Conservation (phyloP, 331 rosid species). For the Prunus yedoensis region DNA sequence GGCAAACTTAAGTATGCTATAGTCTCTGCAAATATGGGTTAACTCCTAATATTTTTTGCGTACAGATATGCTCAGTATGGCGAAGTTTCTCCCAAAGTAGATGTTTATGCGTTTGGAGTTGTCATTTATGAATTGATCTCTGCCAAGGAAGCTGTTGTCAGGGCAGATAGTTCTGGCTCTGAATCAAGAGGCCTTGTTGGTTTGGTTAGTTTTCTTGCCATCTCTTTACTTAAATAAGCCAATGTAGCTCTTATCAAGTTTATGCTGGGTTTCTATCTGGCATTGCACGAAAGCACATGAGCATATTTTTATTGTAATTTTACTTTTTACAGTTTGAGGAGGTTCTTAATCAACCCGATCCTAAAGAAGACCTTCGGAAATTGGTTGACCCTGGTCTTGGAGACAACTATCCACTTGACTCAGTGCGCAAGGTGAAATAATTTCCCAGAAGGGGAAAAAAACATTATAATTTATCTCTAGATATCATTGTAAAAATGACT, state of each 20-base stretch:
- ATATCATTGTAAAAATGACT: conserved; percentile 18
- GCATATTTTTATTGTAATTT: conserved; percentile 8
- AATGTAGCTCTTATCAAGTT: neutral
- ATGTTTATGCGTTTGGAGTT: conserved; percentile 87
- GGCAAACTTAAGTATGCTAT: neutral
- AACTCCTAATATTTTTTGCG: conserved; percentile 13
- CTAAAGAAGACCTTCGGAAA: conserved; percentile 51
- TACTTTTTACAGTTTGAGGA: conserved; percentile 66
- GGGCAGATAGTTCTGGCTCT: conserved; percentile 29
- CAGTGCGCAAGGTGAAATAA: conserved; percentile 66
- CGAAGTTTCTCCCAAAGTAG: conserved; percentile 78
- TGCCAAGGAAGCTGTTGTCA: conserved; percentile 72
- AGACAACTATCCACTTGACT: conserved; percentile 67
- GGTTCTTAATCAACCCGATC: conserved; percentile 46
- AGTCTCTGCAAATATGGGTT: conserved; percentile 13
- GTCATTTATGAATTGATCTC: conserved; percentile 88
- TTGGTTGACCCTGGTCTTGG: conserved; percentile 78
- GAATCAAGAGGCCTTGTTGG: conserved; percentile 71
- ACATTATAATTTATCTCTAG: neutral
- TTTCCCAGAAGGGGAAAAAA: neutral
- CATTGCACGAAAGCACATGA: neutral
- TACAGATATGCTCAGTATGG: conserved; percentile 83
- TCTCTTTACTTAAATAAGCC: neutral
- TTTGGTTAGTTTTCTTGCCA: conserved; percentile 48
- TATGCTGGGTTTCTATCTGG: neutral